Base-by-base conservation (phyloP, 495 filamentous ascomycete genomes). In the Hyphodiscus hymeniophilus region DNA sequence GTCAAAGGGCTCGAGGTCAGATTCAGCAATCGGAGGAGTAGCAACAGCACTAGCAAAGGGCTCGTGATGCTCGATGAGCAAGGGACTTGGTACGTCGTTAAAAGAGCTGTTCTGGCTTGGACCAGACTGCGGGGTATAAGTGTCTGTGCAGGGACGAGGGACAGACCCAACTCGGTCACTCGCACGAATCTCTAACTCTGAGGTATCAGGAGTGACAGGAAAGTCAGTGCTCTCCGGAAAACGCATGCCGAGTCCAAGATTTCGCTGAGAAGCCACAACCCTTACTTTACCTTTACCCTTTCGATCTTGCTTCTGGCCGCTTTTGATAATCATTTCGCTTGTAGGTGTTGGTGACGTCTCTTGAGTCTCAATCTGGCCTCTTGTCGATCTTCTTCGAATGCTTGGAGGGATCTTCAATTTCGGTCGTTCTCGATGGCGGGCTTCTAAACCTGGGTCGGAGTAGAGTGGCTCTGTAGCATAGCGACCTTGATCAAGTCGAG, bases 11-110 rank as follows among this genome's bases (percentile, higher is more conserved):
- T 75, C 73, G 7, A 72, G 62, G 34, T 76, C 75, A 1, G 67
- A 64, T 44, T 76, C 73, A 2, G 72, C 76, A 39, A 77, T 65
- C 7, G 73, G 73, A 12, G 74, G 74, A n/a, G 75, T 79, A 39
- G 74, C 73, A 50, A 78, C 75, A 52, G 68, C 71, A 59, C 58
- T 66, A 23, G 71, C 68, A 51, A 74, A 78, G 24, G 66, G 54
- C 17, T 71, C 67, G 20, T 71, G 65, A 24, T 43, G 22, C 3
- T 34, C 39, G 1, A 66, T 63, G 42, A 63, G 72, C 6, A 60
- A 66, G 3, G 66, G 66, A 50, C 70, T 76, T 3, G 62, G 63
- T 0, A 60, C 60, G 28, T 75, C 71, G 33, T 69, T 71, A 20
- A 66, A 62, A 5, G 71, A 66, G 13, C 68, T 70, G 13, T 66